Evolutionary conservation across 2,329 filamentous ascomycete genomes (phyloP).

Genomic region (Claviceps sp.): DNA sequence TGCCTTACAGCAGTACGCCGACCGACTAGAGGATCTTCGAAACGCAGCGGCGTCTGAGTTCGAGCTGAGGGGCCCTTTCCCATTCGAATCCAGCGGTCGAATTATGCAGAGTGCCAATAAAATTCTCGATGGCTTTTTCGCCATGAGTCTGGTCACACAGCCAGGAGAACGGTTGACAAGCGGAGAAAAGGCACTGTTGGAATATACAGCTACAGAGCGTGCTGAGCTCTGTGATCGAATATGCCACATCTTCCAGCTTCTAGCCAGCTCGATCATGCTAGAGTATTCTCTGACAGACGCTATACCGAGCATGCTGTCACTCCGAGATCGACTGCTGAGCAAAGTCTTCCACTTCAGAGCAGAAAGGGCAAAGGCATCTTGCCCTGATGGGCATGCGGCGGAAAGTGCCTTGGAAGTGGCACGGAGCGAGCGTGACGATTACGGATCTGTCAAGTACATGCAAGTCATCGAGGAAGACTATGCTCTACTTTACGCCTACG

Average conservation of each 20-base stretch:
- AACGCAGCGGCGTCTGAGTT: constrained; percentile 63
- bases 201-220: constrained; percentile 65
- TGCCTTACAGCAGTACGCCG: constrained; percentile 62
- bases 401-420: no score
- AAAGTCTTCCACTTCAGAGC: constrained; percentile 75
- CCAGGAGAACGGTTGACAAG: constrained; percentile 60
- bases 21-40: constrained; percentile 56
- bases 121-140: constrained; percentile 79
- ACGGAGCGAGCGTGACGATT: neutral
- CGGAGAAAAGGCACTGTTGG: constrained; percentile 64
- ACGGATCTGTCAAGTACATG: neutral
- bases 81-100: constrained; percentile 50
- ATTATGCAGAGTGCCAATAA: constrained; percentile 64
- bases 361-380: constrained; percentile 25
- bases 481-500: constrained; percentile 85
- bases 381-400: neutral
- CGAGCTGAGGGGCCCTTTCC: constrained; percentile 71
- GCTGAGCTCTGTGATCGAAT: constrained; percentile 69
- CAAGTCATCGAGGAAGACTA: constrained; percentile 59
- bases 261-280: constrained; percentile 78
- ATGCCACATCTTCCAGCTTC: constrained; percentile 66
- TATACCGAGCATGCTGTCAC: constrained; percentile 62
- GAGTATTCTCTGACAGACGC: constrained; percentile 80
- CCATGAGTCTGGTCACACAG: constrained; percentile 79
- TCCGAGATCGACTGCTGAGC: constrained; percentile 64